These are phyloP conservation scores for Penicillium sclerotigenum DNA, from an alignment of 2,329 filamentous ascomycete genomes.

Conservation along the genomic window DNA sequence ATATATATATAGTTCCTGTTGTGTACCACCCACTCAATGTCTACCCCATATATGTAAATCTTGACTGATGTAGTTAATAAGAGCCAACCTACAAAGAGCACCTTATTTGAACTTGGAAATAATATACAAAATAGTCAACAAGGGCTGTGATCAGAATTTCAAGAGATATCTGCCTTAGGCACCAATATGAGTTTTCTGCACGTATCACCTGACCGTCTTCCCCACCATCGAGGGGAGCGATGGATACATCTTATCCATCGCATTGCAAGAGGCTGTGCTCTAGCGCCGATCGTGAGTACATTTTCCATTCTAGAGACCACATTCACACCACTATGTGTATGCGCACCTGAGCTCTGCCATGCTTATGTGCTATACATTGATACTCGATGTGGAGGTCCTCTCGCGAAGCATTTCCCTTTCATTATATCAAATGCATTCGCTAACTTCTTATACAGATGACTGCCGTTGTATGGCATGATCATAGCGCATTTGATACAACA, in stretches of 20 bases:
- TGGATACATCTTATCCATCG: slow-evolving; percentile 23
- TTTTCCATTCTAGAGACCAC: not conserved
- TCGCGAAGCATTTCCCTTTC: not conserved
- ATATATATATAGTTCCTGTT: not conserved
- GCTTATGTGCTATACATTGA: not conserved
- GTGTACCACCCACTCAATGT: not conserved
- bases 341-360: not conserved
- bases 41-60: not conserved
- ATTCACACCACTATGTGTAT: not conserved
- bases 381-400: not conserved
- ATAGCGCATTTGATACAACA: slow-evolving; percentile 28
- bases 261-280: slow-evolving; percentile 20
- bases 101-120: accelerated
- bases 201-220: slow-evolving; percentile 31
- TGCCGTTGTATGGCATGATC: slow-evolving; percentile 31
- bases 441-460: slow-evolving; percentile 32
- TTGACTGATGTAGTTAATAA: not conserved
- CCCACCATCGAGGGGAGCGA: slow-evolving; percentile 26
- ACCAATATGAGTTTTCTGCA: slow-evolving; percentile 19
- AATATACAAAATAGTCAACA: not conserved
- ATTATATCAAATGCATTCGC: slow-evolving; percentile 6
- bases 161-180: slow-evolving; percentile 22
- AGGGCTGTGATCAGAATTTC: not conserved
- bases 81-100: not conserved
- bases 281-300: slow-evolving; percentile 37